A percentile compares a stretch with the other conserved stretches of the same genome.
Conservation (phyloP, 495 filamentous ascomycete species). For the Penicillium argentinense region DNA sequence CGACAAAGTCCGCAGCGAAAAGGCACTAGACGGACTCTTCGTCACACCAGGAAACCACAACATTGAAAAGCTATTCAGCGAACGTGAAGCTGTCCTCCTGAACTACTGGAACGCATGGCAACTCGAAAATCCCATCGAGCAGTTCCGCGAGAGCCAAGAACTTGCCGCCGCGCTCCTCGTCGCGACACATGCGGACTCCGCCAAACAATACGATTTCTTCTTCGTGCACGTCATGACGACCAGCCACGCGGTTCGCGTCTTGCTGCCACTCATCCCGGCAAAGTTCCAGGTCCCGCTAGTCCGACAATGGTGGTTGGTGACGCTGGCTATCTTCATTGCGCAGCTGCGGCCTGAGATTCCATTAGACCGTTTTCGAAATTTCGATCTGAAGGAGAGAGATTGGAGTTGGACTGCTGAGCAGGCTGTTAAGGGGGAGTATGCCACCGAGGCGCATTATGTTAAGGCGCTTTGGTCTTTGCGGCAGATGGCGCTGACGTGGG, state of each 20-base stretch:
- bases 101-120: slow-evolving; percentile 89
- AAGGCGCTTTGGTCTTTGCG: slow-evolving; percentile 77
- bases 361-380: slow-evolving; percentile 58
- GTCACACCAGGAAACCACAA: slow-evolving; percentile 58
- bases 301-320: slow-evolving; percentile 85
- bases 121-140: slow-evolving; percentile 59
- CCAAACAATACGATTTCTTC: slow-evolving; percentile 75
- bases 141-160: slow-evolving; percentile 77
- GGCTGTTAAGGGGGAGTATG: slow-evolving; percentile 63
- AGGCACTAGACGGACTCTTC: slow-evolving; percentile 57
- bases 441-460: slow-evolving; percentile 77
- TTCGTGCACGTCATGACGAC: slow-evolving; percentile 77
- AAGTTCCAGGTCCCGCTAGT: slow-evolving; percentile 72
- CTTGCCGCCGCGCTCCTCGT: slow-evolving; percentile 72
- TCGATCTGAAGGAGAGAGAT: slow-evolving; percentile 59
- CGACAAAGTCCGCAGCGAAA: slow-evolving; percentile 52
- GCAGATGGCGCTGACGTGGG: slow-evolving; percentile 77
- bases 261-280: slow-evolving; percentile 75
- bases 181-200: slow-evolving; percentile 46
- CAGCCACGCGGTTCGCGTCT: slow-evolving; percentile 80
- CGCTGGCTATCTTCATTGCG: slow-evolving; percentile 72
- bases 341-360: slow-evolving; percentile 71
- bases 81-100: slow-evolving; percentile 66
- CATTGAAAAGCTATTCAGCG: slow-evolving; percentile 63
- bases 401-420: slow-evolving; percentile 75